phyloP scores from a whole-genome alignment of 192 early-diverging fungal genomes.

The Rhizophlyctis rosea region DNA sequence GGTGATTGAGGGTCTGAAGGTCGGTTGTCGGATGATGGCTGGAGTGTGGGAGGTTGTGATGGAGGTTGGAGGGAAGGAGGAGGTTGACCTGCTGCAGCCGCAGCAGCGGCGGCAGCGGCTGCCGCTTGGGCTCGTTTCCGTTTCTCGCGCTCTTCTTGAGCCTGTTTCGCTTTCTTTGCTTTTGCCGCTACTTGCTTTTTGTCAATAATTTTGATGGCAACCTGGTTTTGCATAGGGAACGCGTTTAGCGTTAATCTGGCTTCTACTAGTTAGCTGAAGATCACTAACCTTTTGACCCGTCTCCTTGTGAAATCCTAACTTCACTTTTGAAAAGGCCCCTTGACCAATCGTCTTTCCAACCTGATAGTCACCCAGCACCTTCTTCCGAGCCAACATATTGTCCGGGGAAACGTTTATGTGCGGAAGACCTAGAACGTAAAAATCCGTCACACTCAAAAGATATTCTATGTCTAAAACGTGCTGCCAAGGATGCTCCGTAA shows the following conservation, averaged over 20 bases:
- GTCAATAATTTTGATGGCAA: constrained; percentile 64
- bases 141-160: constrained; percentile 44
- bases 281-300: constrained; percentile 63
- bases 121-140: constrained; percentile 26
- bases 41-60: too few species aligned
- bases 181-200: constrained; percentile 57
- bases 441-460: too few species aligned
- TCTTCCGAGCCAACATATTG: constrained; percentile 43
- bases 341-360: constrained; percentile 63
- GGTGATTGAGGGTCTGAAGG: neutral
- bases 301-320: constrained; percentile 55
- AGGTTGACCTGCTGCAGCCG: too few species aligned
- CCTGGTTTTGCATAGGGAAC: too few species aligned
- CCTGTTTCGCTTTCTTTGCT: constrained; percentile 44
- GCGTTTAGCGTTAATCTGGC: neutral
- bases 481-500: too few species aligned
- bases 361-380: constrained; percentile 52
- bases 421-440: too few species aligned
- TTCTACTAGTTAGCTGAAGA: constrained; percentile 11
- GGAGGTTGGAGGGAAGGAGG: too few species aligned
- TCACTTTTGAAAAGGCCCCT: constrained; percentile 68
- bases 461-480: too few species aligned
- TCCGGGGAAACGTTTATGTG: too few species aligned
- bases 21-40: too few species aligned
- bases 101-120: constrained; percentile 21